Conservation (phyloP, 305 asterid genomes). For the Rubia balearica region DNA sequence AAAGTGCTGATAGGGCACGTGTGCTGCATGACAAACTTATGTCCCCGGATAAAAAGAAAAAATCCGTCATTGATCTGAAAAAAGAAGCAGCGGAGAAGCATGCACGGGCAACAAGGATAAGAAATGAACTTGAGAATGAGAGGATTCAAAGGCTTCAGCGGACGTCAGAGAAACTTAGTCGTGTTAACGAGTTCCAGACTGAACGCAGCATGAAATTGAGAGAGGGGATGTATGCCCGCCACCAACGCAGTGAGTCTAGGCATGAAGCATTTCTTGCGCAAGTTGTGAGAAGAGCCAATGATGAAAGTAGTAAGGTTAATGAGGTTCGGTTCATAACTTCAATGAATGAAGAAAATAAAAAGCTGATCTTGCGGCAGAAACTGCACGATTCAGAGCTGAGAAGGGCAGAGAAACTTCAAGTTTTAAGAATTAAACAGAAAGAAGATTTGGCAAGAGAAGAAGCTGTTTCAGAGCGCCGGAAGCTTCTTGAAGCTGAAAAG, state of each 20-base stretch:
- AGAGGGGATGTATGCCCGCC: slow-evolving; percentile 93
- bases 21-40: slow-evolving; percentile 90
- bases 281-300: slow-evolving; percentile 98
- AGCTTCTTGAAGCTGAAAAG: slow-evolving; percentile 92
- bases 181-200: slow-evolving; percentile 91
- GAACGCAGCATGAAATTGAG: slow-evolving; percentile 86
- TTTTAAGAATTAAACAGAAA: slow-evolving; percentile 75
- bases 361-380: slow-evolving; percentile 80
- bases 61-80: slow-evolving; percentile 78
- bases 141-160: slow-evolving; percentile 94
- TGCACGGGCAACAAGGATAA: slow-evolving; percentile 94
- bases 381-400: slow-evolving; percentile 88
- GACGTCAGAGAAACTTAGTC: slow-evolving; percentile 84
- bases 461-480: slow-evolving; percentile 94
- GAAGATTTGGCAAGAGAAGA: slow-evolving; percentile 98
- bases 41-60: slow-evolving; percentile 97
- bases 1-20: slow-evolving; percentile 78
- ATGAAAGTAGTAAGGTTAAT: slow-evolving; percentile 94
- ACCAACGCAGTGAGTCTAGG: slow-evolving; percentile 82
- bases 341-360: slow-evolving; percentile 93
- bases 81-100: slow-evolving; percentile 97
- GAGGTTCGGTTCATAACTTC: slow-evolving; percentile 98
- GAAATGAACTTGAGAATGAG: slow-evolving; percentile 92
- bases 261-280: slow-evolving; percentile 92
- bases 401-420: slow-evolving; percentile 92